These are phyloP conservation scores for Prunus salicina DNA, from an alignment of 306 rosid genomes.

Conservation along the genomic window DNA sequence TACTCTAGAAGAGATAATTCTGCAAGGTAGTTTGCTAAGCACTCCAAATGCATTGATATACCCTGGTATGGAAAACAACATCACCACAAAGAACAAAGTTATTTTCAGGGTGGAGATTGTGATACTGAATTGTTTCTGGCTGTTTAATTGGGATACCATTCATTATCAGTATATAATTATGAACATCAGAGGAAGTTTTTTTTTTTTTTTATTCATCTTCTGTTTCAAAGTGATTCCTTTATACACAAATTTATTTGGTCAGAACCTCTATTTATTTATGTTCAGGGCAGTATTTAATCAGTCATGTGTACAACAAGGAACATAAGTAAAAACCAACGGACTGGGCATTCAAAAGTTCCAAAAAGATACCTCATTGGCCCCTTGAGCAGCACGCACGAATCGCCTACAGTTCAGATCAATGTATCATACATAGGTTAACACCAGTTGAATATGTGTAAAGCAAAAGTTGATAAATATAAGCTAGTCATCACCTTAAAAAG, in stretches of 20 bases:
- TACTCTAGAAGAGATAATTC: slow-evolving; percentile 89
- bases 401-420: slow-evolving; percentile 46
- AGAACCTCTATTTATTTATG: neutral
- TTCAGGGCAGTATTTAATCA: neutral
- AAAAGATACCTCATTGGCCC: slow-evolving; percentile 56
- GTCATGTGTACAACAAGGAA: neutral
- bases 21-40: slow-evolving; percentile 81
- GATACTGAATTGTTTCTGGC: too few species aligned
- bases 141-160: too few species aligned
- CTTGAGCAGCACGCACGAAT: slow-evolving; percentile 92
- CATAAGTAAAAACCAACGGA: neutral
- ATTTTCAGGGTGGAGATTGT: neutral
- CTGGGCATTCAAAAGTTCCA: neutral
- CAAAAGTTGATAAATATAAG: neutral
- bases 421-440: neutral
- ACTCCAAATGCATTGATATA: slow-evolving; percentile 76
- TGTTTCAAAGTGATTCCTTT: too few species aligned
- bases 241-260: too few species aligned
- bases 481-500: slow-evolving; percentile 55
- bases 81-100: neutral
- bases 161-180: neutral
- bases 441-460: slow-evolving; percentile 10
- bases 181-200: neutral
- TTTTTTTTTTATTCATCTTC: too few species aligned
- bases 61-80: slow-evolving; percentile 23